These are phyloP conservation scores for Fraxinus pennsylvanica DNA, from an alignment of 257 asterid species.

Conservation along the genomic window DNA sequence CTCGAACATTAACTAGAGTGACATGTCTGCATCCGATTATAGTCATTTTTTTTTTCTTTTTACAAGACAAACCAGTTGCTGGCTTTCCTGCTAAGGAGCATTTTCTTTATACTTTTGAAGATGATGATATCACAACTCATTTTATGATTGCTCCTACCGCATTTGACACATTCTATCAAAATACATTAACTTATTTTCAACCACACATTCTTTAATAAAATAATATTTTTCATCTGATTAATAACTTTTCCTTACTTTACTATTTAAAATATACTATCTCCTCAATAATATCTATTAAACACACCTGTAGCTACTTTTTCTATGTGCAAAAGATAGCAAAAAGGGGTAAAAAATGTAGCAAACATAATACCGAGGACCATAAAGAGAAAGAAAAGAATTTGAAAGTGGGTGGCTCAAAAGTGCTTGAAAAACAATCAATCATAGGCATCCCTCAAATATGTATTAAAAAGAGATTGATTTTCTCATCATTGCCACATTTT, in stretches of 20 bases:
- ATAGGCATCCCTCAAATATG: slow-evolving; percentile 33
- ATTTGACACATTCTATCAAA: too few relatives aligned
- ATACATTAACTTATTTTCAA: too few relatives aligned
- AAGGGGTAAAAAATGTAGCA: background rate
- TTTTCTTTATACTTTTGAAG: background rate
- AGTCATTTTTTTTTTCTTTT: too few relatives aligned
- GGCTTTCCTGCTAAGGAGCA: background rate
- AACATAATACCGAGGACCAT: background rate
- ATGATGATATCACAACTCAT: background rate
- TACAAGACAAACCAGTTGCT: too few relatives aligned
- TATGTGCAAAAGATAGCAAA: background rate
- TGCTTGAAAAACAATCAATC: slow-evolving; percentile 58
- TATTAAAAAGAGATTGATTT: slow-evolving; percentile 28
- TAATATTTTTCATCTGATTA: too few relatives aligned
- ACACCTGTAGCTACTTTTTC: background rate
- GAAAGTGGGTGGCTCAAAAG: slow-evolving; percentile 68
- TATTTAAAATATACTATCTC: too few relatives aligned
- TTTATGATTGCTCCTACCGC: too few relatives aligned
- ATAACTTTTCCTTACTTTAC: too few relatives aligned
- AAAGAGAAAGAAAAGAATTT: background rate
- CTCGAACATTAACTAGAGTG: too few relatives aligned
- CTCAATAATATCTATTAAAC: too few relatives aligned
- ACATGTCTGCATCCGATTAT: too few relatives aligned
- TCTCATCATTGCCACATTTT: slow-evolving; percentile 75
- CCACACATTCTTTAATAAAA: too few relatives aligned